Evolutionary conservation across 768 basidiomycete species (phyloP).

Genomic region (Kwoniella pini): DNA sequence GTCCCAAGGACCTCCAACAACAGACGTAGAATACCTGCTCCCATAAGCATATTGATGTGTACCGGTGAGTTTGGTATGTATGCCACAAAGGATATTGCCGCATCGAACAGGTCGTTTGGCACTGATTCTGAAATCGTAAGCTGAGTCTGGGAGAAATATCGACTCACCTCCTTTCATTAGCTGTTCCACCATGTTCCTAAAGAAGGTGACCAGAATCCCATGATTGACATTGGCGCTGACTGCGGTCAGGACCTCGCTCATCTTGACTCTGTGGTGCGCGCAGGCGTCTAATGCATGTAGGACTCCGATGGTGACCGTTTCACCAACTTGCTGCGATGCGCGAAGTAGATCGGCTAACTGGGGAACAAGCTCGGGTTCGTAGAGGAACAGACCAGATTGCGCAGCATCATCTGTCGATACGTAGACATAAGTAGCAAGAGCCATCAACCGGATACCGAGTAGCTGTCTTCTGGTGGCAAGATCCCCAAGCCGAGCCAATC

Average conservation of each 20-base stretch:
- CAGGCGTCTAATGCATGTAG: conserved; percentile 88
- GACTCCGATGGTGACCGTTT: conserved; percentile 76
- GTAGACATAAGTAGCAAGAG: conserved; percentile 88
- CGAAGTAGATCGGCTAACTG: conserved; percentile 88
- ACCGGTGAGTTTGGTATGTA: conserved; percentile 80
- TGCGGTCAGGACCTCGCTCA: conserved; percentile 82
- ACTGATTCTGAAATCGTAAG: conserved; percentile 37
- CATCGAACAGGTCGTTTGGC: conserved; percentile 61
- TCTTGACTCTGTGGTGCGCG: conserved; percentile 76
- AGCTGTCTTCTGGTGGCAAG: conserved; percentile 70
- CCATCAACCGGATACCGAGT: conserved; percentile 74
- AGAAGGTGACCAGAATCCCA: conserved; percentile 84
- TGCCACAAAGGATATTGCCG: conserved; percentile 80
- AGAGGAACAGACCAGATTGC: conserved; percentile 75
- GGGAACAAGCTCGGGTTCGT: conserved; percentile 86
- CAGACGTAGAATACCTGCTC: conserved; percentile 85
- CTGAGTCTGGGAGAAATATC: neutral
- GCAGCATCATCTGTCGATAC: conserved; percentile 75
- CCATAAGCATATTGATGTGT: conserved; percentile 90
- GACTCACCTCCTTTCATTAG: conserved; percentile 55
- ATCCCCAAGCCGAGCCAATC: conserved; percentile 68
- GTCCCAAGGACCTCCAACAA: conserved; percentile 87
- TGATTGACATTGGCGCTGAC: conserved; percentile 96
- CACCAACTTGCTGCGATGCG: conserved; percentile 70
- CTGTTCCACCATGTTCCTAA: conserved; percentile 77